phyloP scores from a whole-genome alignment of 1,284 basidiomycete species.

The Stereum hirsutum region DNA sequence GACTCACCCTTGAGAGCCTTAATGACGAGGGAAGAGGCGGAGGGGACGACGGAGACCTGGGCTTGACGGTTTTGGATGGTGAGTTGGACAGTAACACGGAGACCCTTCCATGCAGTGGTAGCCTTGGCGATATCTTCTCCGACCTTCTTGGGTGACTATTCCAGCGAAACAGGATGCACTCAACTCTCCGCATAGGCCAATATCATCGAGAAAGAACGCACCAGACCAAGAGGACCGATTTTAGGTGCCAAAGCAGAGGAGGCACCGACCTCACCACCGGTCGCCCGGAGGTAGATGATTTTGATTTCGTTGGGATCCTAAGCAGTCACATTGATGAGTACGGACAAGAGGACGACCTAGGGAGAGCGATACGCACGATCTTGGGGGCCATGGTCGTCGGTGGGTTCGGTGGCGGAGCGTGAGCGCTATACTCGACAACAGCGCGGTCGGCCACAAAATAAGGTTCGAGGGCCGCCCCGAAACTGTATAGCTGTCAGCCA shows the following conservation, averaged over 20 bases:
- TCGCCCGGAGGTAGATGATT: conserved; percentile 99
- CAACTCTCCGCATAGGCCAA: background rate
- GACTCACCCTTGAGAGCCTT: conserved; percentile 88
- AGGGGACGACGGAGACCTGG: conserved; percentile 93
- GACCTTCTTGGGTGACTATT: conserved; percentile 98
- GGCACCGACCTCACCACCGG: conserved; percentile 99
- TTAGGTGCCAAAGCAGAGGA: conserved; percentile 98
- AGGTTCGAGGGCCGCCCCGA: background rate
- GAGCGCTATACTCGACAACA: background rate
- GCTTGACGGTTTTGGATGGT: conserved; percentile 99
- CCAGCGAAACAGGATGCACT: conserved; percentile 8
- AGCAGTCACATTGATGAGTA: conserved; percentile 5
- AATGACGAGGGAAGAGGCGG: conserved; percentile 97
- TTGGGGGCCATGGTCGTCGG: conserved; percentile 61
- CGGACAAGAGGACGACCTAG: conserved; percentile 9
- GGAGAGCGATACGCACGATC: conserved; percentile 40
- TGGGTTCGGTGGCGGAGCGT: conserved; percentile 7
- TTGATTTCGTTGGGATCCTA: conserved; percentile 93
- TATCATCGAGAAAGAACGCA: conserved; percentile 33
- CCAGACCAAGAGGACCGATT: conserved; percentile 99
- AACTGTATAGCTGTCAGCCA: conserved; percentile 41
- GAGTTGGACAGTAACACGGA: conserved; percentile 97
- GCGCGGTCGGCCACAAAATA: background rate
- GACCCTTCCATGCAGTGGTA: conserved; percentile 98
- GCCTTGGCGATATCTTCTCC: conserved; percentile 99